Evolutionary conservation across 176 grass and related monocot genomes (phyloP), one percentile per base, ranked within the genome.

Genomic region (Otatea glauca): DNA sequence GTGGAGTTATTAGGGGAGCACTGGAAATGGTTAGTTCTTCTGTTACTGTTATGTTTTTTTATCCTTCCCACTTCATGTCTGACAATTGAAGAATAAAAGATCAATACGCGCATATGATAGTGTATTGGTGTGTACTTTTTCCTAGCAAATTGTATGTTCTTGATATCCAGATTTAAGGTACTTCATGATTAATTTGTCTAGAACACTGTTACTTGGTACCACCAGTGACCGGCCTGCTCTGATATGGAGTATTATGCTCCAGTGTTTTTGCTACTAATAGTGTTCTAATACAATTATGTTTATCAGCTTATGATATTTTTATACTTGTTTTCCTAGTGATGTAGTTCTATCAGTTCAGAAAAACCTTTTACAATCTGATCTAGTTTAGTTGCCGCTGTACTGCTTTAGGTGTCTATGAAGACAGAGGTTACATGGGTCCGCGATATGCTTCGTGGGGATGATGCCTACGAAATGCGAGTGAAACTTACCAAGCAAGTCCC

Each of bases 401-500:
- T 78, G 51, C 23, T 89, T 21, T 77, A 98, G 96, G 96, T 98
- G 10, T 98, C 93, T 13, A 96, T 96, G 91, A 98, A 96, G 91
- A 96, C 93, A 4, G 96, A 98, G 83, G 88, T 98, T 44, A 98
- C 93, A 58, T 98, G 96, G 96, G 85, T 96, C 27, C 91, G 96
- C 0, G 96, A 98, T 82, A 94, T 98, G 93, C 93, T 98, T 35
- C 88, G 89, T 20, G 91, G 96, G 48, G 96, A 98, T 8, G 96
- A 98, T 24, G 93, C 91, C 10, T 98, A 98, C 6, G 96, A 98
- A 83, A 86, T 98, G 77, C 85, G 93, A 78, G 91, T 98, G 83
- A 98, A 98, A 25, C 93, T 98, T 85, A 82, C 90, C 81, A 98
- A 98, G 77, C 96, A 98, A 88, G 88, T 96, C 44, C 91, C 91